Percentiles rank a stretch among this genome's conserved stretches.
Conservation (phyloP, 305 asterid species). For the Andrographis paniculata region DNA sequence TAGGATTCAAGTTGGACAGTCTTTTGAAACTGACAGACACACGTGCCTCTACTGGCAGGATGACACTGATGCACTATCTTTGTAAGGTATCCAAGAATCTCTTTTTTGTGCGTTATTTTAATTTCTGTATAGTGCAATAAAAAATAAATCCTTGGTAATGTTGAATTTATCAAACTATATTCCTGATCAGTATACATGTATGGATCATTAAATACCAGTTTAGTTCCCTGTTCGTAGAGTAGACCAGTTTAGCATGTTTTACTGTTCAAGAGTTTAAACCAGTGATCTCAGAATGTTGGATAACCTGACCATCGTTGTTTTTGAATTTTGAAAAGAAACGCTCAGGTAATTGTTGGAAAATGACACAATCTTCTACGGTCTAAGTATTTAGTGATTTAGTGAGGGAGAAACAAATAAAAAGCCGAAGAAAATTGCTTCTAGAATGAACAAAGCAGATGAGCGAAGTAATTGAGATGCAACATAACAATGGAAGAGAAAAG, state of each 20-base stretch:
- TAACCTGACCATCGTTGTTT: not conserved
- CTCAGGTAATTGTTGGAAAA: not conserved
- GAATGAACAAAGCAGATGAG: not conserved
- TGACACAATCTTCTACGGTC: not conserved
- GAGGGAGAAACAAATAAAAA: not conserved
- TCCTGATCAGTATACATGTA: not conserved
- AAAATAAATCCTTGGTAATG: no score
- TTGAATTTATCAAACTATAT: conserved; percentile 7
- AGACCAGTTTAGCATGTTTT: not conserved
- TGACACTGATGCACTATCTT: conserved; percentile 99
- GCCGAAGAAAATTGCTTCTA: no score
- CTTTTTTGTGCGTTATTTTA: conserved; percentile 15
- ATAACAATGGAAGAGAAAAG: not conserved
- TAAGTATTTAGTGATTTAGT: not conserved
- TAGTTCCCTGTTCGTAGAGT: not conserved
- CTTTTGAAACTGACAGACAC: conserved; percentile 91
- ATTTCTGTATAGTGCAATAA: no score
- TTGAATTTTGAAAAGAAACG: not conserved
- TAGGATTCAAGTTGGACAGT: conserved; percentile 94
- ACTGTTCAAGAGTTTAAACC: not conserved
- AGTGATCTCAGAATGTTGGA: not conserved
- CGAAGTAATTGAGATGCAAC: not conserved
- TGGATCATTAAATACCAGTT: not conserved
- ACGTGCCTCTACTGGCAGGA: conserved; percentile 74
- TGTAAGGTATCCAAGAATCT: conserved; percentile 61